Conservation (phyloP, 1,139 yeast species). For the Candida glucosophila region DNA sequence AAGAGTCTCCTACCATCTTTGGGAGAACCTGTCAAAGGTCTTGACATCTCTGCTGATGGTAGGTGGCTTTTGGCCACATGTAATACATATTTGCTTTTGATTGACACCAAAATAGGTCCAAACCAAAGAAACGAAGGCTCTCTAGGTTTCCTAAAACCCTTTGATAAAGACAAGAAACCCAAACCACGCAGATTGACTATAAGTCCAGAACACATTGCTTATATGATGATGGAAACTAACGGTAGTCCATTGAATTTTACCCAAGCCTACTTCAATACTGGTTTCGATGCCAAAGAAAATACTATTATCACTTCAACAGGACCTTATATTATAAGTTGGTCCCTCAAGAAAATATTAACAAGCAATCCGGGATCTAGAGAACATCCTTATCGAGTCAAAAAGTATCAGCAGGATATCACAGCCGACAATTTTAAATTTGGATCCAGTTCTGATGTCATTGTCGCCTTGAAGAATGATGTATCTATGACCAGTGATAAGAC, state of each 20-base stretch:
- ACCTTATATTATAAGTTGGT: conserved; percentile 77
- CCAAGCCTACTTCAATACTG: conserved; percentile 69
- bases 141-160: conserved; percentile 58
- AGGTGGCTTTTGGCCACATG: conserved; percentile 78
- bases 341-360: conserved; percentile 48
- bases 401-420: conserved; percentile 54
- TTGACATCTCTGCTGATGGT: conserved; percentile 75
- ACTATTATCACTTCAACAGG: conserved; percentile 72
- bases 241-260: conserved; percentile 48
- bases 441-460: conserved; percentile 58
- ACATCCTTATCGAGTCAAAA: conserved; percentile 55
- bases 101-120: conserved; percentile 54
- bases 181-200: conserved; percentile 60
- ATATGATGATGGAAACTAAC: conserved; percentile 46
- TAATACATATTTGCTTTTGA: conserved; percentile 54
- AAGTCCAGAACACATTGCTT: conserved; percentile 65
- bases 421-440: conserved; percentile 78
- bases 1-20: conserved; percentile 73
- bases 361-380: conserved; percentile 25
- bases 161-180: conserved; percentile 61
- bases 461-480: conserved; percentile 66
- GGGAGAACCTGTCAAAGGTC: conserved; percentile 61
- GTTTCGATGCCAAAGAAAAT: conserved; percentile 54
- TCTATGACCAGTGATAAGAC: conserved; percentile 51
- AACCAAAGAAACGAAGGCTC: conserved; percentile 52